Conservation (phyloP, 345 rosid genomes). For the Bretschneidera sinensis region DNA sequence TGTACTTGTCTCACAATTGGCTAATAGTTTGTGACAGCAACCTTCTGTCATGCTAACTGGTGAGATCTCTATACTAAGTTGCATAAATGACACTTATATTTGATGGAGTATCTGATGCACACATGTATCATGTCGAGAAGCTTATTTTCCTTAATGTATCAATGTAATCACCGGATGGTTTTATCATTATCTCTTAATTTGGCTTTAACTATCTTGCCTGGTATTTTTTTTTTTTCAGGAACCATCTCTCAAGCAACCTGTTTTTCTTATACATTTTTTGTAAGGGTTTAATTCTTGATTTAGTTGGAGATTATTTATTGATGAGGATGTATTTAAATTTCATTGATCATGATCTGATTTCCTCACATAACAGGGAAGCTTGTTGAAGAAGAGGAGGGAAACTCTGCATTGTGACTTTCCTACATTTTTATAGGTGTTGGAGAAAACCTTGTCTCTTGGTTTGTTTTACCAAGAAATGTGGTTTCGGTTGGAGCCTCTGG, state of each 20-base stretch:
- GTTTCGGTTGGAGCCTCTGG: conserved; percentile 95
- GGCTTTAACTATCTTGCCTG: conserved; percentile 8
- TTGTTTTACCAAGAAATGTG: conserved; percentile 81
- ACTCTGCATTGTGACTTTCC: conserved; percentile 68
- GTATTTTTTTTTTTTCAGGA: conserved; percentile 55
- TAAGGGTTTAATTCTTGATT: conserved; percentile 35
- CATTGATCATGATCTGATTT: conserved; percentile 14
- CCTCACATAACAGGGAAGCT: conserved; percentile 61
- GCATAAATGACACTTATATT: background rate
- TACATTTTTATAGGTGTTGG: conserved; percentile 81
- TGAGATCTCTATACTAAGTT: conserved; percentile 32
- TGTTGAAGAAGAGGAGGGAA: conserved; percentile 95
- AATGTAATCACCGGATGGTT: too few relatives aligned
- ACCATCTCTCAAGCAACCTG: conserved; percentile 94
- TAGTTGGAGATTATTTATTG: background rate
- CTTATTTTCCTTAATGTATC: too few relatives aligned
- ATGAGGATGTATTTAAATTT: conserved; percentile 7
- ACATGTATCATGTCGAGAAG: background rate
- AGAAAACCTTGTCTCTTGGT: conserved; percentile 90
- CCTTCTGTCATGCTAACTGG: conserved; percentile 95
- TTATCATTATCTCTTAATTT: background rate
- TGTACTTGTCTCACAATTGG: conserved; percentile 72
- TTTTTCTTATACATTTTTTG: conserved; percentile 94
- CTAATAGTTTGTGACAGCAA: conserved; percentile 90
- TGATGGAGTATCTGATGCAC: background rate